Evolutionary conservation across 164 flowering plant species (phyloP).

Genomic region (Tetrastigma voinierianum): DNA sequence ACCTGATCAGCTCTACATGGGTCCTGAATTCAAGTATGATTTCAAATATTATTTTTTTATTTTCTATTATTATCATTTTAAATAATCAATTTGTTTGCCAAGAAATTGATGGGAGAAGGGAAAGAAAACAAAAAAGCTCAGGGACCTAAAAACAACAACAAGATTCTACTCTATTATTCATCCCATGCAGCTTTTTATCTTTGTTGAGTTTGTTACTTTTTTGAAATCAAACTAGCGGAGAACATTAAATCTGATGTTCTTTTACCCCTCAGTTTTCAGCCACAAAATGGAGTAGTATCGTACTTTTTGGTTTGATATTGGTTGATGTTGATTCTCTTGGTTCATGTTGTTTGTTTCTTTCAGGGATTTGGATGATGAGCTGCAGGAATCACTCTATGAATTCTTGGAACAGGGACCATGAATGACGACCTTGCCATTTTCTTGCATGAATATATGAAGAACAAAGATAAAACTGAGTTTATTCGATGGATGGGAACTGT

Average conservation of each 20-base stretch:
- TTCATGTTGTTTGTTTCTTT: slow-evolving; percentile 2
- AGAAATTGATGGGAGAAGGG: background rate
- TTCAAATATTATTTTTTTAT: background rate
- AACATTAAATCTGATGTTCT: background rate
- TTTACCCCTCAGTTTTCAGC: background rate
- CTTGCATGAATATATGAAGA: slow-evolving; percentile 70
- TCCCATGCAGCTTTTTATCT: no score
- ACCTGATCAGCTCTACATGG: slow-evolving; percentile 33
- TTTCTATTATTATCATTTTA: background rate
- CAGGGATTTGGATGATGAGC: slow-evolving; percentile 85
- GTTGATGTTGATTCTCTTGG: no score
- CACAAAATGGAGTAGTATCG: background rate
- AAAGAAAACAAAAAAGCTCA: no score
- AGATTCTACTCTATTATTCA: no score
- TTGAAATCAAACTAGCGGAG: background rate
- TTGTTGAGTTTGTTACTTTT: background rate
- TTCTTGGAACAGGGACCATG: slow-evolving; percentile 75
- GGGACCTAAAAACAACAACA: no score
- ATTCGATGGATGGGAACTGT: slow-evolving; percentile 72
- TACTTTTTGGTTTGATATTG: no score
- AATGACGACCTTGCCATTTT: slow-evolving; percentile 72
- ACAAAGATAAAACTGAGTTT: slow-evolving; percentile 73
- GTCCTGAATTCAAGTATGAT: slow-evolving; percentile 67
- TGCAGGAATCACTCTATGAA: slow-evolving; percentile 60
- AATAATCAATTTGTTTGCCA: background rate